phyloP scores from a whole-genome alignment of 192 early-diverging fungal species.

The Umbelopsis isabellina region DNA sequence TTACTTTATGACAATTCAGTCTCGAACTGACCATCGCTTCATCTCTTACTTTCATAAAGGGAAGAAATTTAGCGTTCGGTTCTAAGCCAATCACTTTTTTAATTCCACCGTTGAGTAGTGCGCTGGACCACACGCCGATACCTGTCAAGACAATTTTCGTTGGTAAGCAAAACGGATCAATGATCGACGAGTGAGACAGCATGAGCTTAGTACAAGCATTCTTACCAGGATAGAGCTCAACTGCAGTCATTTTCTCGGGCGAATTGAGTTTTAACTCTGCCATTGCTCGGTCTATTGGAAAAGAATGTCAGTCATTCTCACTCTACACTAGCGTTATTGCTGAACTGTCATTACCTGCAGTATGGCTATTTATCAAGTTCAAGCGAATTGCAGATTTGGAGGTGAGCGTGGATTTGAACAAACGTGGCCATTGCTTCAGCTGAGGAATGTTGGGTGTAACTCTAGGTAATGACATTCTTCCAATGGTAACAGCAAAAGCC shows the following conservation, averaged over 20 bases:
- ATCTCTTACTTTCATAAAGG: conserved; percentile 21
- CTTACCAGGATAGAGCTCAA: conserved; percentile 46
- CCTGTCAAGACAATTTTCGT: conserved; percentile 10
- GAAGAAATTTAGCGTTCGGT: conserved; percentile 20
- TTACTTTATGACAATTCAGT: neutral
- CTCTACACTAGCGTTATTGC: no score
- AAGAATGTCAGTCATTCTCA: neutral
- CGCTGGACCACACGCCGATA: conserved; percentile 37
- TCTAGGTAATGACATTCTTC: neutral
- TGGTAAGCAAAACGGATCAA: neutral
- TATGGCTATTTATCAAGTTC: neutral
- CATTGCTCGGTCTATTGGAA: conserved; percentile 23
- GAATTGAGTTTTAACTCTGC: conserved; percentile 16
- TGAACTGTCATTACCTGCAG: conserved; percentile 8
- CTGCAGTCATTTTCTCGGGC: conserved; percentile 30
- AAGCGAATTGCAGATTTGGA: neutral
- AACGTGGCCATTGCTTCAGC: conserved; percentile 19
- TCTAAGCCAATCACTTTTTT: conserved; percentile 32
- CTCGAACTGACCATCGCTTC: neutral
- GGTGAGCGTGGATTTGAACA: conserved; percentile 21
- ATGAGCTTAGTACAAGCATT: no score
- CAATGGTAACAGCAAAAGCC: neutral
- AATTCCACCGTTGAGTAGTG: conserved; percentile 35
- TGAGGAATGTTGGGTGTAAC: neutral
- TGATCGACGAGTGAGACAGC: neutral